Evolutionary conservation across 2,329 filamentous ascomycete species (phyloP).

Genomic region (Epicoccum sorghinum): DNA sequence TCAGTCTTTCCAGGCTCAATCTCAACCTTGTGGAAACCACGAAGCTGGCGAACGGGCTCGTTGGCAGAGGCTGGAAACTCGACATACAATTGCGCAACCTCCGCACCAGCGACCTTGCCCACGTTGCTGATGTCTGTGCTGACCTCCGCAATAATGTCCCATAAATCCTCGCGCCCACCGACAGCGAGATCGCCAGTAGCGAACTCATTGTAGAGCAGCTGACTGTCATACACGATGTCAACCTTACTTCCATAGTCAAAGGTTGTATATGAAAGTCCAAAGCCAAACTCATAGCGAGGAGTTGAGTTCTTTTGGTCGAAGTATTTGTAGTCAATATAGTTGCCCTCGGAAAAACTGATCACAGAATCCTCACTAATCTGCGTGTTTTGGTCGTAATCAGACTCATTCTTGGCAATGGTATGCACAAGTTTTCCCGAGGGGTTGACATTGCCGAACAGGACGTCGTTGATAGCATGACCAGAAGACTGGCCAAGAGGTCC

Average conservation of each 20-base stretch:
- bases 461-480: slow-evolving; percentile 74
- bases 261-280: slow-evolving; percentile 73
- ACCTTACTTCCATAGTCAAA: slow-evolving; percentile 63
- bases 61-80: slow-evolving; percentile 40
- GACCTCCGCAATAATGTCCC: slow-evolving; percentile 43
- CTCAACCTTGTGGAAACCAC: slow-evolving; percentile 46
- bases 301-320: slow-evolving; percentile 68
- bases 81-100: slow-evolving; percentile 49
- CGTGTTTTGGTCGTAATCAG: slow-evolving; percentile 67
- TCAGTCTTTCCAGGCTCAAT: slow-evolving; percentile 36
- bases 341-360: slow-evolving; percentile 72
- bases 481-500: slow-evolving; percentile 82
- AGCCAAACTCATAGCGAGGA: slow-evolving; percentile 79
- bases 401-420: slow-evolving; percentile 72
- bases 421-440: slow-evolving; percentile 76
- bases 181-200: slow-evolving; percentile 33
- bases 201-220: slow-evolving; percentile 54
- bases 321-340: slow-evolving; percentile 78
- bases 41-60: slow-evolving; percentile 43
- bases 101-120: slow-evolving; percentile 43
- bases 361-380: slow-evolving; percentile 50
- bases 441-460: slow-evolving; percentile 78
- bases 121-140: slow-evolving; percentile 45
- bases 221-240: not conserved
- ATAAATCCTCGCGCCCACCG: slow-evolving; percentile 42